Evolutionary conservation across 306 rosid species (phyloP).

Genomic region (Calophaca sinica): DNA sequence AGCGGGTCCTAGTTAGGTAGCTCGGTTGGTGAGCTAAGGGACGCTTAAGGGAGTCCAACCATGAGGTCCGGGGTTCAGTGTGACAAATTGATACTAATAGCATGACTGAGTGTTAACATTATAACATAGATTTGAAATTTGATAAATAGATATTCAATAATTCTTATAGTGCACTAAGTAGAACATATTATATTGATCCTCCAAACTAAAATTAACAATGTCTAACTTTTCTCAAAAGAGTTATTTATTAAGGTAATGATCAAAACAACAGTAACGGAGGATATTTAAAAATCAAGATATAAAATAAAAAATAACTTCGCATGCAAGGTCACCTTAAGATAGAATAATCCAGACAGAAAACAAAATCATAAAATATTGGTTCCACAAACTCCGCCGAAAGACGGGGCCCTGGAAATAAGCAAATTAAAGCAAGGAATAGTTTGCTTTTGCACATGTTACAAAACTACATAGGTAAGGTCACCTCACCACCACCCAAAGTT

Average conservation of each 20-base stretch:
- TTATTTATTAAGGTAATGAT: no score
- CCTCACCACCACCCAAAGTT: conserved; percentile 40
- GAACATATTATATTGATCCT: background rate
- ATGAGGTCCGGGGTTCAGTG: no score
- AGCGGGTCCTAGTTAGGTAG: no score
- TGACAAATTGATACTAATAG: no score
- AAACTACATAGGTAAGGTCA: conserved; percentile 33
- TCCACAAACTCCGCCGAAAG: conserved; percentile 32
- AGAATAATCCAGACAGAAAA: conserved; percentile 26
- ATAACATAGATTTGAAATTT: no score
- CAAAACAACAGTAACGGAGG: background rate
- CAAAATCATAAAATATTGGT: background rate
- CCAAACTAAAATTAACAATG: background rate
- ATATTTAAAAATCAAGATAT: background rate
- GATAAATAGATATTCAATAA: no score
- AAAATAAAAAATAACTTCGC: background rate
- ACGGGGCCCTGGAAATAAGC: conserved; percentile 43
- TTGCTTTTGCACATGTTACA: conserved; percentile 41
- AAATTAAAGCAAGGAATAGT: conserved; percentile 56
- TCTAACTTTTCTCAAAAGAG: no score
- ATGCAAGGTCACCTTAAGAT: conserved; percentile 17
- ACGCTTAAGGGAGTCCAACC: no score
- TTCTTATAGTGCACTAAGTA: no score
- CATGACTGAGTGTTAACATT: no score
- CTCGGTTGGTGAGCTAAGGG: no score